These are phyloP conservation scores for Tritrichomonas foetus DNA, from an alignment of 208 protist species.

Conservation along the genomic window DNA sequence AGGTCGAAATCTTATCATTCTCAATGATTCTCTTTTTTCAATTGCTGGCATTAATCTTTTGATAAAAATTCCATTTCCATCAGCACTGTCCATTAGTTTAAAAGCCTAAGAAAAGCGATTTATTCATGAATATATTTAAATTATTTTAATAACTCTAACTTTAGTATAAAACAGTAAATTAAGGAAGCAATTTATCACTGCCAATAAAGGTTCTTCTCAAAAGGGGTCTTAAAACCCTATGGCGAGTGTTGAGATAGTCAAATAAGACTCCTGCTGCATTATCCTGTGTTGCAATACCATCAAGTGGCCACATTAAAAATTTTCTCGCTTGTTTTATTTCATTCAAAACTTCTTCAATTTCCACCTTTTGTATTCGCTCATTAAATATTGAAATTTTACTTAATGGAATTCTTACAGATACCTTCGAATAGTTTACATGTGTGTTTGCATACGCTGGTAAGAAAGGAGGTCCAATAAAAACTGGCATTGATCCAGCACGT, in stretches of 20 bases:
- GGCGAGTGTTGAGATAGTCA: background rate
- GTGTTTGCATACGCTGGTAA: constrained; percentile 15
- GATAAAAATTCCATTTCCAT: too few relatives aligned
- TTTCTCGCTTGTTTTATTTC: background rate
- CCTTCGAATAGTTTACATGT: background rate
- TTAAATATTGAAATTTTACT: background rate
- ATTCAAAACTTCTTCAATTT: background rate
- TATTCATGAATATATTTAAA: too few relatives aligned
- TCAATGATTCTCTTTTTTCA: too few relatives aligned
- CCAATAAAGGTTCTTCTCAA: background rate
- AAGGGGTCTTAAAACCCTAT: background rate
- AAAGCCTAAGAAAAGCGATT: too few relatives aligned
- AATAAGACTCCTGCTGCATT: background rate
- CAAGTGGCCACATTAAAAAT: background rate
- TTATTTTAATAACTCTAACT: too few relatives aligned
- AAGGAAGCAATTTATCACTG: background rate
- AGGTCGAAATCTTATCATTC: too few relatives aligned
- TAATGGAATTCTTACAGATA: background rate
- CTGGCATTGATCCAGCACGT: background rate
- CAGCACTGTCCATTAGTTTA: too few relatives aligned
- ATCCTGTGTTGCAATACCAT: background rate
- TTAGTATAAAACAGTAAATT: background rate
- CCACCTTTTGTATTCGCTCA: background rate
- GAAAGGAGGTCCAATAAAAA: background rate
- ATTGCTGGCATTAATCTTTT: too few relatives aligned